A percentile compares a stretch with the other conserved stretches of the same genome.
These are phyloP conservation scores for Pichia sp. DNA, from an alignment of 1,139 yeast genomes.

Conservation along the genomic window DNA sequence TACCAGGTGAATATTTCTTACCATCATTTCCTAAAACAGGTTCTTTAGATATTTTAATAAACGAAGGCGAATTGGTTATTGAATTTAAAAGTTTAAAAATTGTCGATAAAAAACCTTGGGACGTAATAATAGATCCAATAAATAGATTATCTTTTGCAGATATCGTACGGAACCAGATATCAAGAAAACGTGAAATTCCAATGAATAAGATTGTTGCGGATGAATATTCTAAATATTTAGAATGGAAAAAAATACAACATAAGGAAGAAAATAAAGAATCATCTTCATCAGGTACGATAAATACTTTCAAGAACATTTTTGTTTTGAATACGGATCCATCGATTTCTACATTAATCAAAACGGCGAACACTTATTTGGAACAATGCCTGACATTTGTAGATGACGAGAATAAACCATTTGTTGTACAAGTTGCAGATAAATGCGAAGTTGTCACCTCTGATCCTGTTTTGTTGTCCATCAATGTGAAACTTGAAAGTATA, in stretches of 20 bases:
- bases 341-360: slow-evolving; percentile 24
- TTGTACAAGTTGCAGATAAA: slow-evolving; percentile 26
- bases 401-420: slow-evolving; percentile 23
- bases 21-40: slow-evolving; percentile 25
- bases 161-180: slow-evolving; percentile 26
- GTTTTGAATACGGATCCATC: slow-evolving; percentile 24
- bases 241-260: slow-evolving; percentile 19
- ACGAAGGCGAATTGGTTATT: slow-evolving; percentile 28
- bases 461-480: slow-evolving; percentile 28
- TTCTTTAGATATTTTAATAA: slow-evolving; percentile 27
- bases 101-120: slow-evolving; percentile 29
- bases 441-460: slow-evolving; percentile 31
- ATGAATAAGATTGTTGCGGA: slow-evolving; percentile 27
- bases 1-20: slow-evolving; percentile 18
- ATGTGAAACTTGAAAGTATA: slow-evolving; percentile 29
- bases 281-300: slow-evolving; percentile 1
- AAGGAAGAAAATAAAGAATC: slow-evolving; percentile 6
- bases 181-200: slow-evolving; percentile 26
- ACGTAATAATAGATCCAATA: slow-evolving; percentile 22
- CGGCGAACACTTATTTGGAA: slow-evolving; percentile 25
- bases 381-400: slow-evolving; percentile 27
- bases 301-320: slow-evolving; percentile 17
- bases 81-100: slow-evolving; percentile 26
- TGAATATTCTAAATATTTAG: slow-evolving; percentile 26
- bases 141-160: slow-evolving; percentile 28